Conservation (phyloP, 1,284 basidiomycete genomes). For the Trametes polyzona region DNA sequence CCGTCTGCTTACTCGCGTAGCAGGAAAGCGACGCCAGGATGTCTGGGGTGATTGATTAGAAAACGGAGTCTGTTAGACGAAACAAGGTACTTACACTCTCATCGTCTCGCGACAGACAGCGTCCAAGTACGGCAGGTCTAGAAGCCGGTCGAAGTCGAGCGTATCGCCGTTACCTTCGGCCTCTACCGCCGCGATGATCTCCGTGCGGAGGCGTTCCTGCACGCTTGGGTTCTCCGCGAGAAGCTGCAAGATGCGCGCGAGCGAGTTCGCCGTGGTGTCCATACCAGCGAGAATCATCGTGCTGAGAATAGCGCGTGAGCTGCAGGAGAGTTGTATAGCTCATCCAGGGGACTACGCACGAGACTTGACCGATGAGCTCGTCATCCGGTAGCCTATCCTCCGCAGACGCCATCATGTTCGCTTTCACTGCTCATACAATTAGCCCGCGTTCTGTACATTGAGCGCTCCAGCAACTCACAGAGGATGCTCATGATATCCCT, state of each 20-base stretch:
- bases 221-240: slow-evolving; percentile 24
- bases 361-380: slow-evolving; percentile 39
- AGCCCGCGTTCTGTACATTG: too few species aligned
- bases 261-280: slow-evolving; percentile 30
- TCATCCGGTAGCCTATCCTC: slow-evolving; percentile 36
- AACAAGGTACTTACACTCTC: slow-evolving; percentile 20
- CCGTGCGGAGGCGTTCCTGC: slow-evolving; percentile 27
- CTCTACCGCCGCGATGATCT: slow-evolving; percentile 20
- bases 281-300: slow-evolving; percentile 29
- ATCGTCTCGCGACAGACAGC: slow-evolving; percentile 32
- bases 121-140: slow-evolving; percentile 28
- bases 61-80: too few species aligned
- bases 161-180: slow-evolving; percentile 14
- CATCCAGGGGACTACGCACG: too few species aligned
- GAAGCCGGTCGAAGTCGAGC: slow-evolving; percentile 25
- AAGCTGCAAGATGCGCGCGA: slow-evolving; percentile 24
- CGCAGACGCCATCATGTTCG: slow-evolving; percentile 32
- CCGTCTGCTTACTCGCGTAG: slow-evolving; percentile 20
- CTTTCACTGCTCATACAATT: slow-evolving; percentile 28
- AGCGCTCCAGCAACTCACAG: slow-evolving; percentile 22
- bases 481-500: slow-evolving; percentile 40
- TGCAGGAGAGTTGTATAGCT: neutral
- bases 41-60: slow-evolving; percentile 2
- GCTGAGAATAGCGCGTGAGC: neutral
- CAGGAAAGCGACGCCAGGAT: slow-evolving; percentile 11